Evolutionary conservation across 371 early-diverging fungal genomes (phyloP), one percentile per base, ranked within the genome.

Genomic region (Syncephalastrum contaminatum): DNA sequence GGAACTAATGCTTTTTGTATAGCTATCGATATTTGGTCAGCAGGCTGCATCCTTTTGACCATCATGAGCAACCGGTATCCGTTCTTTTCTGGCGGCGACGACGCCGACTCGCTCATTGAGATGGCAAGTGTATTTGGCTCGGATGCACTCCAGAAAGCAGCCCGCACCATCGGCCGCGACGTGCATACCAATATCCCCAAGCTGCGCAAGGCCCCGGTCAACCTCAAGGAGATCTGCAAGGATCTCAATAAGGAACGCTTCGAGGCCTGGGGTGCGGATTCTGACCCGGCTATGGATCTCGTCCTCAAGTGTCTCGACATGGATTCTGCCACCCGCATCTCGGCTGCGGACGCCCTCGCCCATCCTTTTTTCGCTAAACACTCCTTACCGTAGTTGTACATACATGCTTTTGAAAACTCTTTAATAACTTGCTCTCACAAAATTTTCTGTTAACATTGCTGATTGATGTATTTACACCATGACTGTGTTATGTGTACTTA

Each of bases 21-120:
- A 69, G 86, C 90, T 0, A 89, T 97, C 50, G 96, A 97, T 72
- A 77, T 97, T 1, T 99, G 99, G 99, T 85, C 97, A 1, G 97
- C 85, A 0, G 99, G 99, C 15, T 96, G 96, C 0, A 95, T 93
- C 30, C 70, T 99, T 24, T 72, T 97, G 4, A 87, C 83, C 30
- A 70, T 99, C 43, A 60, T 98, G 50, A 81, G 95, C 1, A 83
- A 86, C 8, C 75, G 89, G 24, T 99, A 93, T 70, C 99, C 99
- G 2, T 99, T 99, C 61, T 99, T 99, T 66, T 70, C 90, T 22
- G 87, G 92, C 0, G 77, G 78, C 36, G 94, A 93, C 56, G 99
- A 99, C 61, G 72, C 82, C 12, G 96, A 98, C 40, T 90, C 94
- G 4, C 61, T 98, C 19, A 69, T 96, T 19, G 99, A 99, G 72